Evolutionary conservation across 78 protist species (phyloP).

Genomic region (Polysphondylium violaceum): DNA sequence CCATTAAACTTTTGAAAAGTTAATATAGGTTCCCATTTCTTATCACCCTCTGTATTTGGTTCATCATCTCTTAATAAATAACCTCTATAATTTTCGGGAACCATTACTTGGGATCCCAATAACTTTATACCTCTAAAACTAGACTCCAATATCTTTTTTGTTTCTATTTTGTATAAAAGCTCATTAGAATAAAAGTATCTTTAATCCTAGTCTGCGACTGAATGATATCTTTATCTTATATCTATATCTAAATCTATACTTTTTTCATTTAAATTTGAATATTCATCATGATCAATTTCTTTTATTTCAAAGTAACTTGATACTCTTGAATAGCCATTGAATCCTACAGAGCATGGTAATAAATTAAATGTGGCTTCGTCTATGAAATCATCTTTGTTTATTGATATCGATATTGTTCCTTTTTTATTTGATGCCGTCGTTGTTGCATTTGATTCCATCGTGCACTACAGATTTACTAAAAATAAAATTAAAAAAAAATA

Average conservation of each 20-base stretch:
- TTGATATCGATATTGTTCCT: neutral
- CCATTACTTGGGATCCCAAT: conserved; percentile 7
- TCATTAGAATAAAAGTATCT: neutral
- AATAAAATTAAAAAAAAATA: neutral
- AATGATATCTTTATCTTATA: no score
- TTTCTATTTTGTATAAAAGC: conserved; percentile 1
- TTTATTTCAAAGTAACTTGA: conserved; percentile 25
- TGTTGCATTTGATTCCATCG: no score
- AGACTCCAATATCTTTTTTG: neutral
- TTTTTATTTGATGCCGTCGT: neutral
- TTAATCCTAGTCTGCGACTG: neutral
- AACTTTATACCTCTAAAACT: conserved; percentile 39
- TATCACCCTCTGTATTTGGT: neutral
- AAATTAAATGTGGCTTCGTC: conserved; percentile 9
- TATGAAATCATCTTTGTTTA: neutral
- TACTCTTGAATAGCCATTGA: conserved; percentile 60
- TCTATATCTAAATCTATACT: no score
- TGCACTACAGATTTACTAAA: neutral
- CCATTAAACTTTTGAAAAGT: conserved; percentile 14
- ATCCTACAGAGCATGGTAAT: conserved; percentile 23
- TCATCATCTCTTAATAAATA: conserved; percentile 35
- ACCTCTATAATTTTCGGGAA: conserved; percentile 38
- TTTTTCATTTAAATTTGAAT: no score
- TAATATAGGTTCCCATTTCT: conserved; percentile 27
- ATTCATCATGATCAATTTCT: neutral